Evolutionary conservation across 31 red algal species (phyloP).

Genomic region (Odonthalia washingtoniensis): DNA sequence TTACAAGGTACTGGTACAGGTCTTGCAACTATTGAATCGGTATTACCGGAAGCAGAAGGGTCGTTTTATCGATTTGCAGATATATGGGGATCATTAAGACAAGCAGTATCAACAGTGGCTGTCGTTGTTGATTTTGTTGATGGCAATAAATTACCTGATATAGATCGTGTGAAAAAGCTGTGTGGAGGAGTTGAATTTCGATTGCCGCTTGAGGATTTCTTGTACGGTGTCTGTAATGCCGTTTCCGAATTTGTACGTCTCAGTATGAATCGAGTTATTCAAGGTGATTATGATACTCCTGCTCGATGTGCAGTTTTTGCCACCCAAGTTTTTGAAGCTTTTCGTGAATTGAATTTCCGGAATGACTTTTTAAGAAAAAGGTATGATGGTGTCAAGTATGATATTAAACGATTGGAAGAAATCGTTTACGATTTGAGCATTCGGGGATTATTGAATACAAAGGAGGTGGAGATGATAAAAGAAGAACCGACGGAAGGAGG

Average conservation of each 20-base stretch:
- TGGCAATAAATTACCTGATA: slow-evolving; percentile 26
- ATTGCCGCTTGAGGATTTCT: slow-evolving; percentile 75
- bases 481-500: too few relatives aligned
- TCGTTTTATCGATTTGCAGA: slow-evolving; percentile 47
- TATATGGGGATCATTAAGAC: slow-evolving; percentile 48
- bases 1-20: slow-evolving; percentile 30
- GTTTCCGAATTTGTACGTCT: slow-evolving; percentile 75
- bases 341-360: slow-evolving; percentile 83
- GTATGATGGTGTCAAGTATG: slow-evolving; percentile 95
- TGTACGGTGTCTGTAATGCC: slow-evolving; percentile 78
- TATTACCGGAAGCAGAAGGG: slow-evolving; percentile 45
- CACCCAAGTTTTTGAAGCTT: slow-evolving; percentile 70
- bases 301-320: slow-evolving; percentile 53
- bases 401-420: slow-evolving; percentile 79
- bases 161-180: slow-evolving; percentile 25
- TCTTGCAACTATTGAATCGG: slow-evolving; percentile 50
- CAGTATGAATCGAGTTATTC: slow-evolving; percentile 77
- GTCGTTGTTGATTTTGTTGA: slow-evolving; percentile 47
- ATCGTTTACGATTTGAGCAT: slow-evolving; percentile 86
- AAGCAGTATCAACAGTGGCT: slow-evolving; percentile 32
- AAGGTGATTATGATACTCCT: slow-evolving; percentile 71
- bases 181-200: slow-evolving; percentile 49
- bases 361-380: slow-evolving; percentile 84
- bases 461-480: too few relatives aligned
- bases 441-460: slow-evolving; percentile 44